Base-by-base conservation (phyloP, 2,329 filamentous ascomycete genomes). In the Pestalotiopsis sp. region DNA sequence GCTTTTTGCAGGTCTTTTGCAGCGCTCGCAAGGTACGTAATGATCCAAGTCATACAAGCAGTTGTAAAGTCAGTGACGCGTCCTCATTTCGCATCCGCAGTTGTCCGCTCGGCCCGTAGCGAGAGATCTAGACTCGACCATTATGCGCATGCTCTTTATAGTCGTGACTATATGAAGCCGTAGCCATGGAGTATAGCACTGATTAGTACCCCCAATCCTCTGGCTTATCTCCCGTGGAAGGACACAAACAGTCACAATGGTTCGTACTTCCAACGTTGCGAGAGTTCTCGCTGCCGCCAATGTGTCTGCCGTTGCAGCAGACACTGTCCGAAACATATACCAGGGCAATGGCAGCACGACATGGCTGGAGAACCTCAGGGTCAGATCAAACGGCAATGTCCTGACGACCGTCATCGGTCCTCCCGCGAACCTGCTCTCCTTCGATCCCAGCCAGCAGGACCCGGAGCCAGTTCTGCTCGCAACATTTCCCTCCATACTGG, bases 331-430 rank as follows among this genome's bases (percentile, higher is more conserved):
- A n/a, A 61, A 27, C 57, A 12, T 61, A 3, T 61, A 61, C 57
- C 57, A 61, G 12, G 57, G 57, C 57, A 61, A 61, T 4, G 57
- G 57, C 57, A 61, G 57, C 57, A 27, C 31, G 23, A 61, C 57
- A 17, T 61, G 57, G 57, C n/a, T 61, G 1, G 57, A 61, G 57
- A 36, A 61, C 17, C 23, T 61, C 17, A 27, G 57, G 31, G 20
- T 61, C 1, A 27, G 57, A 23, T 61, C 25, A 3, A 61, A 61
- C 25, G 57, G 57, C 7, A 61, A 61, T 20, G 25, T 61, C 25
- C 31, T 61, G 57, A 61, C 57, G 25, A 61, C 57, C 25, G 57
- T 61, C 25, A 61, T 61, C 4, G 57, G 25, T 12, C 57, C 57
- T 36, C 57, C 57, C 57, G 57, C 57, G 13, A 61, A 61, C 25